Base-by-base conservation (phyloP, 2,329 filamentous ascomycete species). In the Fusarium equiseti region DNA sequence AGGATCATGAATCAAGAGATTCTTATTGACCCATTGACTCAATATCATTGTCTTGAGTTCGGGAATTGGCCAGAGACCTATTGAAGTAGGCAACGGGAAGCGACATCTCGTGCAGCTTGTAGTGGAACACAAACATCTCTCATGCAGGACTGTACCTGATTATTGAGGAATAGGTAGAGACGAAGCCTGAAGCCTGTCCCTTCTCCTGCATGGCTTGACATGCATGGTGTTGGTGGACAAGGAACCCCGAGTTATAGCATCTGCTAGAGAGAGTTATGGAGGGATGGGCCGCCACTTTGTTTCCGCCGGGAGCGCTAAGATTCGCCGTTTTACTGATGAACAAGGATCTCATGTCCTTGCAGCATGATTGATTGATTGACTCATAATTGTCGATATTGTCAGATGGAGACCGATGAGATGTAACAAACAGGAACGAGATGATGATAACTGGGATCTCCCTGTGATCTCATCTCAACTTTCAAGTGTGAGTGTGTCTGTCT, bases 171-270 rank as follows among this genome's bases (percentile, higher is more conserved):
- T 22, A 27, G 29, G 50, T 18, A 53, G 50, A 43, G 24, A 57
- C 45, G 50, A 50, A 57, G 22, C 16, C 27, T 27, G 43, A 56
- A 26, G 42, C 56, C 55, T 50, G 48, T 68, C 68, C 31, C 63
- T 59, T 49, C 55, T 72, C 68, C 66, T 74, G 69, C 69, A 74
- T 71, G 52, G 54, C 55, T 62, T 66, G 63, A 65, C 66, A 72
- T 76, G 72, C 73, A 76, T 72, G 52, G 61, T 44, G 35, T 35
- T 35, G 40, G 52, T 69, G 27, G 68, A 56, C 59, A 72, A 52
- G 68, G 68, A 59, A 55, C 52, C 64, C 55, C 49, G 57, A 61
- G 71, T 60, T 57, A 56, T 45, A 44, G 53, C 29, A 48, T 54
- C 50, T 59, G 53, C 46, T 51, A 38, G 65, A 35, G 35, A n/a